Percentiles rank a stretch among this genome's conserved stretches.
These are phyloP conservation scores for Syzygium oleosum DNA, from an alignment of 345 rosid genomes.

Conservation along the genomic window DNA sequence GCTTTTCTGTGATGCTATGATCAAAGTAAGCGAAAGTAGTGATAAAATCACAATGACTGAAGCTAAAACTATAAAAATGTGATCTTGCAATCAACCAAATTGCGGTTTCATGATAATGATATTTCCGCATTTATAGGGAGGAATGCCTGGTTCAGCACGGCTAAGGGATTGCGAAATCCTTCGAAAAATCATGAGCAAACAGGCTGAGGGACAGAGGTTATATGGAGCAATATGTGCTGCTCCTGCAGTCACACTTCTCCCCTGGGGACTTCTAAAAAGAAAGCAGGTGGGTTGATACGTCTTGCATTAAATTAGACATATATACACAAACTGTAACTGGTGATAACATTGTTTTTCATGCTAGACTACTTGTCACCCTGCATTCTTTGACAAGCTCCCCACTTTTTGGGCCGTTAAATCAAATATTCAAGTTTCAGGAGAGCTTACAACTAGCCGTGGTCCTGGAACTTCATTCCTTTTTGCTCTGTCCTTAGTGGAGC, in stretches of 20 bases:
- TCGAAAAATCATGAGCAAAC: constrained; percentile 58
- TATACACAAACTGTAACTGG: constrained; percentile 20
- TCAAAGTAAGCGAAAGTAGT: background rate
- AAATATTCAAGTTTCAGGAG: constrained; percentile 78
- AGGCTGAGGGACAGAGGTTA: constrained; percentile 63
- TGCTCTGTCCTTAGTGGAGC: constrained; percentile 70
- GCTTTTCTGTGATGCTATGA: background rate
- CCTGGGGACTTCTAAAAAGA: constrained; percentile 83
- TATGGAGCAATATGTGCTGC: constrained; percentile 92
- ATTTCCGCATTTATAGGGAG: constrained; percentile 49
- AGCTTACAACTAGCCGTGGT: constrained; percentile 90
- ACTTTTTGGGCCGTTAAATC: constrained; percentile 88
- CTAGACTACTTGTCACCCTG: constrained; percentile 90
- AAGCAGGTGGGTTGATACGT: constrained; percentile 41
- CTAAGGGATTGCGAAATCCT: constrained; percentile 73
- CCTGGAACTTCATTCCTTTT: constrained; percentile 88
- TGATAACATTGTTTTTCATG: constrained; percentile 39
- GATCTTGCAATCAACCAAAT: background rate
- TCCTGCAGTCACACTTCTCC: constrained; percentile 90
- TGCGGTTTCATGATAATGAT: background rate
- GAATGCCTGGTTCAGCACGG: constrained; percentile 93
- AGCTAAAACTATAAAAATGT: background rate
- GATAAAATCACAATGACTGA: background rate
- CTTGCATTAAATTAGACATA: constrained; percentile 7
- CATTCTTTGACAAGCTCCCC: constrained; percentile 75